A percentile compares a stretch with the other conserved stretches of the same genome.
Evolutionary conservation across 306 rosid genomes (phyloP).

Genomic region (Sphenostylis stenocarpa): DNA sequence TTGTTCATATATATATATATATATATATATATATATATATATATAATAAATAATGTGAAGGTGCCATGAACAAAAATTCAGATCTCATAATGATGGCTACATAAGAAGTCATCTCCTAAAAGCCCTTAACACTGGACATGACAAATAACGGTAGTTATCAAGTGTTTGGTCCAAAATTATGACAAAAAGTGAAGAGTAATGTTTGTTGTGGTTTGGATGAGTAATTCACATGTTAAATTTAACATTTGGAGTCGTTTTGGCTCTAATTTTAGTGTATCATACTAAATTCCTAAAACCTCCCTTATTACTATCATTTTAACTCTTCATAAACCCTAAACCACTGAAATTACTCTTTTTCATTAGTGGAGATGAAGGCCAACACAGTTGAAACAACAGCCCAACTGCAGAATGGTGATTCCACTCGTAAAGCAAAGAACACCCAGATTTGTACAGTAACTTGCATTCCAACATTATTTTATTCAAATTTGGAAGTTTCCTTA

Average conservation of each 20-base stretch:
- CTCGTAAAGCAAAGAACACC: not conserved
- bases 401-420: constrained; percentile 3
- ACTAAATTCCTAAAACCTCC: not conserved
- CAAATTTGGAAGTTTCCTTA: not conserved
- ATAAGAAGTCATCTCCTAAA: not conserved
- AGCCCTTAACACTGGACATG: not conserved
- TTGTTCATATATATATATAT: not conserved
- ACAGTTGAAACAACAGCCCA: not conserved
- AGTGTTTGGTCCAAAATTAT: not conserved
- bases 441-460: no score
- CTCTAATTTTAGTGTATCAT: not conserved
- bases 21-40: no score
- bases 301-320: not conserved
- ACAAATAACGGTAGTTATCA: not conserved
- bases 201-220: not conserved
- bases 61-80: not conserved
- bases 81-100: not conserved
- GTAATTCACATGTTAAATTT: not conserved
- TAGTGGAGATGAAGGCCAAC: no score
- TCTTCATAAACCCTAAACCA: no score
- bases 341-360: no score
- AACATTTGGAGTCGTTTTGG: not conserved
- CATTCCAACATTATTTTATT: not conserved
- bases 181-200: not conserved
- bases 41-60: not conserved